phyloP scores from a whole-genome alignment of 345 rosid species.

The Crucihimalaya himalaica region DNA sequence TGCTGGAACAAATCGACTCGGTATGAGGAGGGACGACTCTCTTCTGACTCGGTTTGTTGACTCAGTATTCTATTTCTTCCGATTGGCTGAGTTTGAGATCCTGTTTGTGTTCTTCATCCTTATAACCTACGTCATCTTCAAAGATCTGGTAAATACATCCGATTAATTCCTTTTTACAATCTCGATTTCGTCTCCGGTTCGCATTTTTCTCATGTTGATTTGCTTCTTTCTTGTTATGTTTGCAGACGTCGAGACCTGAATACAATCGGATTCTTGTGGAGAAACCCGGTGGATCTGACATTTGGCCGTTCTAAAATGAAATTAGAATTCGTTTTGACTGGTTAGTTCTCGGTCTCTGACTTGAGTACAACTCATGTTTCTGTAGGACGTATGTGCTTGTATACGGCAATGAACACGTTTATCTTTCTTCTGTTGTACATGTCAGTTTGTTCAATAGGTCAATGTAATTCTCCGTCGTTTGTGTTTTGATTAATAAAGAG shows the following conservation, averaged over 20 bases:
- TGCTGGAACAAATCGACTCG: slow-evolving; percentile 38
- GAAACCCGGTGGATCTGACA: slow-evolving; percentile 36
- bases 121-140: slow-evolving; percentile 38
- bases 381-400: slow-evolving; percentile 14
- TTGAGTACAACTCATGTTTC: background rate
- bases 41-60: slow-evolving; percentile 39
- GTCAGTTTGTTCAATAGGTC: slow-evolving; percentile 12
- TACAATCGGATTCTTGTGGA: slow-evolving; percentile 42
- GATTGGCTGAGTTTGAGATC: slow-evolving; percentile 46
- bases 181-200: slow-evolving; percentile 1
- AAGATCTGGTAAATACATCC: slow-evolving; percentile 36
- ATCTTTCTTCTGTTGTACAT: slow-evolving; percentile 26
- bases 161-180: background rate
- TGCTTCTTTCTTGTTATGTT: background rate
- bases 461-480: background rate
- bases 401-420: slow-evolving; percentile 15
- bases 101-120: slow-evolving; percentile 36
- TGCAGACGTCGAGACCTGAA: slow-evolving; percentile 43
- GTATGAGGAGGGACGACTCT: slow-evolving; percentile 37
- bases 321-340: background rate
- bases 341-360: slow-evolving; percentile 12
- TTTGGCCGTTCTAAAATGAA: slow-evolving; percentile 31
- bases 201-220: background rate
- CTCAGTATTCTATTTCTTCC: slow-evolving; percentile 39
- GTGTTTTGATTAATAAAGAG: background rate